Conservation (phyloP, 768 basidiomycete genomes). For the Mycena chlorophos region DNA sequence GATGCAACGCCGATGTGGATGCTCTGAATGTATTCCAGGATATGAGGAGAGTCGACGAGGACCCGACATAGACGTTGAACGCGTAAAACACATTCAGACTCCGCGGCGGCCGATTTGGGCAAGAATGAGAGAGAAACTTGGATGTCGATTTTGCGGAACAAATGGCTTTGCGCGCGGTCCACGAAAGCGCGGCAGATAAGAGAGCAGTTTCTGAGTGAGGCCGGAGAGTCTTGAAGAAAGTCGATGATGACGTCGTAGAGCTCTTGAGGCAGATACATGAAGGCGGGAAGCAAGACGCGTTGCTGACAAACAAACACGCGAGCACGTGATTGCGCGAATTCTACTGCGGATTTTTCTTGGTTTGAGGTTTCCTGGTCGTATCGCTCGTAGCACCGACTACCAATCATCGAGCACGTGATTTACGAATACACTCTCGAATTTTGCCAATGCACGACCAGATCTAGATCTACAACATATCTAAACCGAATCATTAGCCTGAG, state of each 20-base stretch:
- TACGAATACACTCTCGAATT: too few species aligned
- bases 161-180: not conserved
- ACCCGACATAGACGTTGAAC: not conserved
- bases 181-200: not conserved
- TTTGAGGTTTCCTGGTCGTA: too few species aligned
- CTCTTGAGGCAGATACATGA: not conserved
- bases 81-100: not conserved
- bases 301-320: too few species aligned
- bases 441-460: too few species aligned
- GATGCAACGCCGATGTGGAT: not conserved
- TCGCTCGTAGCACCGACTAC: too few species aligned
- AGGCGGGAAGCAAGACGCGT: too few species aligned
- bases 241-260: not conserved
- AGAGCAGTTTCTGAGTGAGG: not conserved
- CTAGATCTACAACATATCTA: too few species aligned
- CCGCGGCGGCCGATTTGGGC: not conserved
- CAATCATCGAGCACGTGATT: too few species aligned
- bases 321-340: too few species aligned
- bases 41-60: not conserved
- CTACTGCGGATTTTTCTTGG: too few species aligned
- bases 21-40: not conserved
- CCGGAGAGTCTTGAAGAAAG: not conserved
- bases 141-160: not conserved
- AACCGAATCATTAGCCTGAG: too few species aligned
- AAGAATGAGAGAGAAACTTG: too few species aligned